These are phyloP conservation scores for Spiromastix sp. DNA, from an alignment of 2,329 filamentous ascomycete genomes.

Conservation along the genomic window DNA sequence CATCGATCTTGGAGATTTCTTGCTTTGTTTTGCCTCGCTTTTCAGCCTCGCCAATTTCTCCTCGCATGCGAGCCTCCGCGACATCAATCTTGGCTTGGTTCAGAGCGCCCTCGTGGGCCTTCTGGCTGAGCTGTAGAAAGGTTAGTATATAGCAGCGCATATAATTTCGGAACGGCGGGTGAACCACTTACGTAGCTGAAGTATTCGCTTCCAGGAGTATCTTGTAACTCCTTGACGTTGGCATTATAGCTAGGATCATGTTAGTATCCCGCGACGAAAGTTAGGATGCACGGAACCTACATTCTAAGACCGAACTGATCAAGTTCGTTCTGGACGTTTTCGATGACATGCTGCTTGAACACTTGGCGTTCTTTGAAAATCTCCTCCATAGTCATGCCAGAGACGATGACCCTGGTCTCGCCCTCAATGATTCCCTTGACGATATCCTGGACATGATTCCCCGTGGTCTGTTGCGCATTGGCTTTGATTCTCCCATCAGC, in stretches of 20 bases:
- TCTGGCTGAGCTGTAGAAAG: conserved; percentile 51
- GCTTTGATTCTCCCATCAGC: conserved; percentile 30
- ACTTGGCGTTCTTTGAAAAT: conserved; percentile 68
- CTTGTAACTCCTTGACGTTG: conserved; percentile 79
- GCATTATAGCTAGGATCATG: conserved; percentile 50
- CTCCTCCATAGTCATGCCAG: conserved; percentile 87
- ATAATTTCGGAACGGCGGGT: background rate
- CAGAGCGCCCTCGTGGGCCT: conserved; percentile 74
- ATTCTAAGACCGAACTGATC: conserved; percentile 70
- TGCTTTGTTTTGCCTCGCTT: conserved; percentile 73
- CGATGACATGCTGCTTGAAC: conserved; percentile 66
- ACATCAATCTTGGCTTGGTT: conserved; percentile 64
- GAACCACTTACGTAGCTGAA: conserved; percentile 49
- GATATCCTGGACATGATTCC: conserved; percentile 66
- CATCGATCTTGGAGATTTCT: conserved; percentile 79
- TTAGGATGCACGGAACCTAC: conserved; percentile 24
- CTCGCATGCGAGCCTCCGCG: conserved; percentile 49
- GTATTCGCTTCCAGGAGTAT: conserved; percentile 71
- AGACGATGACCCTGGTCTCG: conserved; percentile 73
- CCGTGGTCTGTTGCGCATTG: conserved; percentile 30
- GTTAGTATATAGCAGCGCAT: background rate
- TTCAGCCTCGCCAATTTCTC: conserved; percentile 57
- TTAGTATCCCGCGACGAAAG: conserved; percentile 9
- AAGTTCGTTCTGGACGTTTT: conserved; percentile 68
- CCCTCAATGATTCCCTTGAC: conserved; percentile 87